Base-by-base conservation (phyloP, 305 asterid genomes). In the Lippia alba region DNA sequence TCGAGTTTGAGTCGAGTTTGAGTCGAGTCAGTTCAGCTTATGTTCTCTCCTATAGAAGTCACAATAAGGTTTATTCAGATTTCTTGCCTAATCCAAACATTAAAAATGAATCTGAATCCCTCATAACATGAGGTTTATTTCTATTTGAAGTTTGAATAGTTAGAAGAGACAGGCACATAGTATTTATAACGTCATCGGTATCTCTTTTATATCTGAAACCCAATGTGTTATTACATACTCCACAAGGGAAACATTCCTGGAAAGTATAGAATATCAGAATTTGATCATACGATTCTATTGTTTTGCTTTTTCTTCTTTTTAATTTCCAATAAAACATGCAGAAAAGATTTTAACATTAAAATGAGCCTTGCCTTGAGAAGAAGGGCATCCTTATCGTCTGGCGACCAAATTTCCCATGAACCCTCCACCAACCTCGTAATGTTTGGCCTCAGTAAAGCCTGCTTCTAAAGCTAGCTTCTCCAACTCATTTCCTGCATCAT, bases 381-480 rank as follows among this genome's bases (percentile, higher is more conserved):
- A 24, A 24, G 30, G 30, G 56, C 16, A 8, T 50, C 16, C 56
- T 64, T 85, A 85, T 15, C 84, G 78, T 4, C 81, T 82, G 36
- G 92, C 91, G 8, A 86, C 89, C 79, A 90, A 79, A 84, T 87
- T 87, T 32, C 96, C 95, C 97, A 90, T 84, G 40, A 89, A 72
- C 55, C 96, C 95, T 5, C 83, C 82, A 64, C 75, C 89, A 59
- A 82, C 78, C 73, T 83, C 95, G 39, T 77, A 88, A 83, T 83
- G 86, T 69, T 74, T 82, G 69, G 93, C 92, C 66, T 70, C 69
- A 45, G 87, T 77, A 82, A 92, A 92, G 19, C 97, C 95, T 19
- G 84, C 81, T 78, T 80, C 89, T 54, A 80, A 64, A 66, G 93
- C 96, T 63, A 86, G 84, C 83, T 83, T 80, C 91, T 89, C 96